Percentiles rank a stretch among this genome's conserved stretches.
phyloP scores from a whole-genome alignment of 495 filamentous ascomycete genomes.

The Thozetella sp. region DNA sequence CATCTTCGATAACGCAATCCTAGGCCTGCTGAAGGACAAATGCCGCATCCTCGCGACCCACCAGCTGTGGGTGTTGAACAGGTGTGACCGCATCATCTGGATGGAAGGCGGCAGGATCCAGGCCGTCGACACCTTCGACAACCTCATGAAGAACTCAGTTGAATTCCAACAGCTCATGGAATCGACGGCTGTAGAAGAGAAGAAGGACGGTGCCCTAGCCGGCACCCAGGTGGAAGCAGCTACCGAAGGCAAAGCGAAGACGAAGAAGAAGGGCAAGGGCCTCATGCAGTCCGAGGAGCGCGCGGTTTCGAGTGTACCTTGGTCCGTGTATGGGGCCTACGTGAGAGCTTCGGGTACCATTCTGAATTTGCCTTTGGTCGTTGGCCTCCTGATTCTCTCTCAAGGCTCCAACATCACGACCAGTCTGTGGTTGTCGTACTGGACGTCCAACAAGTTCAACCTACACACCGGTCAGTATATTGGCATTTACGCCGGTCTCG shows the following conservation, averaged over 20 bases:
- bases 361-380: constrained; percentile 65
- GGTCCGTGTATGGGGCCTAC: constrained; percentile 82
- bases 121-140: constrained; percentile 84
- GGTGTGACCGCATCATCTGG: constrained; percentile 89
- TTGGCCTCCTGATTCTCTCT: constrained; percentile 66
- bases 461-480: constrained; percentile 75
- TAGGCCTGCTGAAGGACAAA: constrained; percentile 85
- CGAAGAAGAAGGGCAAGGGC: constrained; percentile 59
- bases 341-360: constrained; percentile 76
- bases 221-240: constrained; percentile 41
- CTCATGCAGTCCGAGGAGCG: constrained; percentile 94
- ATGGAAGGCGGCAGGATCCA: constrained; percentile 84
- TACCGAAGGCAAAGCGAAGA: constrained; percentile 58
- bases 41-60: constrained; percentile 92
- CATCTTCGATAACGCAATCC: constrained; percentile 95
- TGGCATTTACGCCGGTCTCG: constrained; percentile 82
- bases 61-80: constrained; percentile 87
- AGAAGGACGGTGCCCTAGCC: constrained; percentile 47
- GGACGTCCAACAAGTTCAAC: constrained; percentile 76
- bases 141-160: constrained; percentile 75
- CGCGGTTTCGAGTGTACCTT: constrained; percentile 78
- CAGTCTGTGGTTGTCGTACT: constrained; percentile 90
- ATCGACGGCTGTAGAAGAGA: constrained; percentile 74
- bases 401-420: constrained; percentile 87
- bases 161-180: constrained; percentile 83